Base-by-base conservation (phyloP, 768 basidiomycete species). In the Suillus americanus region DNA sequence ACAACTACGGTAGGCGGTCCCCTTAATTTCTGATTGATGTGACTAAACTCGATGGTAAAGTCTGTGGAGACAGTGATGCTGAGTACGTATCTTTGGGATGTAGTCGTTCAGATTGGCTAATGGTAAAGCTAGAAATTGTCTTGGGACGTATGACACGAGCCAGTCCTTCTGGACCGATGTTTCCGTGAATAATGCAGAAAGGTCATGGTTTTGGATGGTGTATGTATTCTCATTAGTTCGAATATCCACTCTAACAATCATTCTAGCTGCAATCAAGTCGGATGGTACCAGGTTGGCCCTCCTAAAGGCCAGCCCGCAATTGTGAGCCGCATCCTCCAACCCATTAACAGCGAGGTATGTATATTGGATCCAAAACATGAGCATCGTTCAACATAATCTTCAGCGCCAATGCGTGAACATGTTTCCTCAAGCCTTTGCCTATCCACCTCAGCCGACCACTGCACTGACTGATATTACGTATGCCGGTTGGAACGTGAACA, bases 191-290 rank as follows among this genome's bases (percentile, higher is more conserved):
- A 86, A 91, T 65, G 63, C 78, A 0, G 66, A 62, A 2, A 82
- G 90, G 30, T 89, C 90, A 2, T 92, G 90, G 89, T 74, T 78
- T 64, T 91, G 90, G 90, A 85, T 89, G 69, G 83, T 87, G 88
- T 83, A 74, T 65, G 82, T 72, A 40, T 38, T 16, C 37, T 16
- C 35, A 2, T 56, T 13, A 23, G 4, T 18, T 10, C 23, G 54
- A 5, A 14, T 35, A 62, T 28, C 30, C 18, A 30, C 37, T 5
- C 37, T 57, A 2, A 65, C 41, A 35, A 50, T 55, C 25, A 61
- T 46, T 28, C 55, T 14, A 89, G 88, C 4, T 91, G 90, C 70
- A 90, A 89, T 69, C 83, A 91, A 76, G 81, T 92, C 2, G 90
- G 90, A 38, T 89, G 64, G 62, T 78, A 70, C 67, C 76, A 75